Conservation (phyloP, 2,329 filamentous ascomycete species). For the Penicillium italicum region DNA sequence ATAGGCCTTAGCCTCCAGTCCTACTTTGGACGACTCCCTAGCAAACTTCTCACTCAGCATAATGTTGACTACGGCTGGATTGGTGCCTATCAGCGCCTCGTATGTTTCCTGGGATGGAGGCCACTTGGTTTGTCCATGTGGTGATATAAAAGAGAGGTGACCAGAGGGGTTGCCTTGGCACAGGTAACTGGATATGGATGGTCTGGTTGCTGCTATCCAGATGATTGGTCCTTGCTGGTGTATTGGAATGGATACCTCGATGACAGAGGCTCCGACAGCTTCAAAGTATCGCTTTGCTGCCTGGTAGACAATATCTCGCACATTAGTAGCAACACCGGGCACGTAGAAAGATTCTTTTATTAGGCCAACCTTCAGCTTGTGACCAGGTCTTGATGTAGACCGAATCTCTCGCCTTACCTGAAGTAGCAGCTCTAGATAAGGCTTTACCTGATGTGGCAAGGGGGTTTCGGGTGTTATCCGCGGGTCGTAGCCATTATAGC, state of each 20-base stretch:
- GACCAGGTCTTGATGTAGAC: conserved; percentile 20
- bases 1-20: conserved; percentile 46
- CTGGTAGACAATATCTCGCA: conserved; percentile 38
- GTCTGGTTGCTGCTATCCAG: conserved; percentile 45
- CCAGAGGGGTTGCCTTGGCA: conserved; percentile 31
- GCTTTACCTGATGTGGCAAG: conserved; percentile 30
- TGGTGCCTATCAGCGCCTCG: conserved; percentile 43
- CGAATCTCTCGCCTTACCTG: background rate
- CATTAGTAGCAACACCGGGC: conserved; percentile 38
- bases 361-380: conserved; percentile 43
- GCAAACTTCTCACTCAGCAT: conserved; percentile 41
- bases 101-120: conserved; percentile 43
- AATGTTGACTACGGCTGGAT: conserved; percentile 47
- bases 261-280: conserved; percentile 44
- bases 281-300: conserved; percentile 38
- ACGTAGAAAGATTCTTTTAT: conserved; percentile 46
- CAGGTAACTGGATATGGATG: conserved; percentile 33
- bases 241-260: conserved; percentile 48
- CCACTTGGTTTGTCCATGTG: conserved; percentile 31
- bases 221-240: conserved; percentile 45
- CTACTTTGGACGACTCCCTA: conserved; percentile 24
- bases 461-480: conserved; percentile 41
- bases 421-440: conserved; percentile 32
- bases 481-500: conserved; percentile 50
- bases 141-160: conserved; percentile 31